Evolutionary conservation across 2,329 filamentous ascomycete species (phyloP), one percentile per base, ranked within the genome.

Genomic region (Apiospora rasikravindrae): DNA sequence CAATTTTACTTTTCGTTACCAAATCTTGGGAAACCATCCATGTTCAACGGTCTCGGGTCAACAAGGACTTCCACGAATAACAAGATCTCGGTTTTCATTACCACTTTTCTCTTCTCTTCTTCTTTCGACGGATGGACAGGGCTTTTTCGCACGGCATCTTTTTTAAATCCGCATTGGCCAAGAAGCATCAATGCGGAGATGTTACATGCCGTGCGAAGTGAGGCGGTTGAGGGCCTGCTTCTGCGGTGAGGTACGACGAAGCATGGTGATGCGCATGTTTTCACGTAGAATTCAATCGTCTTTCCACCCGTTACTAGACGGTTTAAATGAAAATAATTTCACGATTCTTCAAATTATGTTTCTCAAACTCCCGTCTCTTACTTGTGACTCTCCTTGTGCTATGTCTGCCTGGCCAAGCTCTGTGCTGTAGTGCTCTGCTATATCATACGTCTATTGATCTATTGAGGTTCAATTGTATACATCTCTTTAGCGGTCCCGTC

Each of bases 181-280:
- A 64, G 57, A 19, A 64, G 57, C 7, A 64, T 40, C 57, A 14
- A n/a, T 40, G 14, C 33, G n/a, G 57, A 64, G 19, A n/a, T 13
- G 13, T 64, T 40, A 40, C 33, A 64, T 64, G 57, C 10, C 5
- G 57, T 40, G 57, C 33, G 57, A 40, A 5, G 8, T 19, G 19
- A 64, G 57, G 57, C 33, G 33, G 33, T 13, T 13, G 57, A 64
- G 22, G 57, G 8, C 33, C 19, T 40, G 57, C 57, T 40, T 40
- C 26, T 37, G 29, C n/a, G 29, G 57, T 40, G 57, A 64, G 57
- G 57, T 64, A 40, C 6, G 57, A 40, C 33, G 57, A 40, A 40
- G 57, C 57, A n/a, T 57, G 47, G 47, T 19, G 4, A 64, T 64
- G 57, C 33, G 57, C 57, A 64, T 64, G 57, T 40, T n/a, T 40